Conservation (phyloP, 2,329 filamentous ascomycete genomes). For the Coniochaeta sp. region DNA sequence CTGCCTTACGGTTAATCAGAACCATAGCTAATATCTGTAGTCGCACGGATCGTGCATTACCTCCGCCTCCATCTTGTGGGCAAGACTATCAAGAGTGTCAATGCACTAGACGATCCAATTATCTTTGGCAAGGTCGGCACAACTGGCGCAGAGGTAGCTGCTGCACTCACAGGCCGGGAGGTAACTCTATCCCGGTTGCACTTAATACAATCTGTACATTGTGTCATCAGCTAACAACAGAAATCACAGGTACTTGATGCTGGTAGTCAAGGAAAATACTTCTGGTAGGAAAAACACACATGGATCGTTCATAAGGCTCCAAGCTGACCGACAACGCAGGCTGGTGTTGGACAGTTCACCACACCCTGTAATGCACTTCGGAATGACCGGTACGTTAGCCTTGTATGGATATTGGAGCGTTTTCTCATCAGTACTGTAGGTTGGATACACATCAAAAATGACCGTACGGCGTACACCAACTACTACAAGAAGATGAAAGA, state of each 20-base stretch:
- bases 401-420: constrained; percentile 13
- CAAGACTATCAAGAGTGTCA: constrained; percentile 65
- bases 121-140: constrained; percentile 90
- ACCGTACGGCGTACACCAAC: constrained; percentile 69
- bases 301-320: not conserved
- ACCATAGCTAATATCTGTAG: constrained; percentile 28
- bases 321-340: constrained; percentile 9
- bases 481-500: constrained; percentile 69
- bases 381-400: constrained; percentile 49
- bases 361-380: constrained; percentile 85
- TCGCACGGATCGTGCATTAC: constrained; percentile 81
- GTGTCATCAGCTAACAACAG: not conserved
- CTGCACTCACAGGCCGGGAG: constrained; percentile 67
- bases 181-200: constrained; percentile 14
- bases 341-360: constrained; percentile 65
- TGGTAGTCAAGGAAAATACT: constrained; percentile 92
- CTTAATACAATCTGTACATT: not conserved
- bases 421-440: constrained; percentile 42
- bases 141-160: constrained; percentile 65
- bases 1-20: not conserved
- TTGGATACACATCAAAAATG: constrained; percentile 82
- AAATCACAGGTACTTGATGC: constrained; percentile 47
- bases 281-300: constrained; percentile 54
- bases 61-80: constrained; percentile 74
- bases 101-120: constrained; percentile 70